Evolutionary conservation across 1,139 yeast species (phyloP), one percentile per base, ranked within the genome.

Genomic region (Suhomyces coccinellae): DNA sequence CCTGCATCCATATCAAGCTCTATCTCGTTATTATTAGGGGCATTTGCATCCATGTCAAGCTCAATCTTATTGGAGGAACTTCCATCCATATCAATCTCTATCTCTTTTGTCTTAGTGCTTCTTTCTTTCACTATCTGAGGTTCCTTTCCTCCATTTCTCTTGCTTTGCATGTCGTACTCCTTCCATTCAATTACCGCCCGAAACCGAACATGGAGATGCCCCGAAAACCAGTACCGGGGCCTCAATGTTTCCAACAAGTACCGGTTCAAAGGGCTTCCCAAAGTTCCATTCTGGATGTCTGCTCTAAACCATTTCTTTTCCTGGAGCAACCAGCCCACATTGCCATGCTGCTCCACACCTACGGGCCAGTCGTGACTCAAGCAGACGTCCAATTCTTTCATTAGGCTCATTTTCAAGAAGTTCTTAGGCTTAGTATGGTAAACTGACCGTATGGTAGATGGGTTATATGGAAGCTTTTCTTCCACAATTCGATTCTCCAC

Each of bases 281-380:
- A 67, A 22, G 67, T 67, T 1, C 83, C 82, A 2, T 66, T 67
- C 2, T 71, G 66, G 2, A 90, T 76, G 61, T 93, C 98, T 1
- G 59, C 57, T 49, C 67, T 71, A 59, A 93, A 87, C 57, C 76
- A 87, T 0, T 86, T 89, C 61, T 95, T 93, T 20, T 56, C 52
- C 24, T 60, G 62, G 26, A 93, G 55, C 14, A 93, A 66, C 31
- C 55, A 51, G 0, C 59, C 48, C 10, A 72, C 36, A 56, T 87
- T 65, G 0, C 98, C 99, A 59, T 77, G 66, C 14, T 80, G 67
- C 38, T 78, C 87, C 14, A 90, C 82, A 3, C 88, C 88, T 39
- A 76, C 82, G 0, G 99, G 99, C 99, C 99, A 93, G 66, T 93
- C 99, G 62, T 93, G 99, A 38, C 87, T 79, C 46, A 91, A 50